Evolutionary conservation across 345 rosid genomes (phyloP).

Genomic region (Brassica juncea): DNA sequence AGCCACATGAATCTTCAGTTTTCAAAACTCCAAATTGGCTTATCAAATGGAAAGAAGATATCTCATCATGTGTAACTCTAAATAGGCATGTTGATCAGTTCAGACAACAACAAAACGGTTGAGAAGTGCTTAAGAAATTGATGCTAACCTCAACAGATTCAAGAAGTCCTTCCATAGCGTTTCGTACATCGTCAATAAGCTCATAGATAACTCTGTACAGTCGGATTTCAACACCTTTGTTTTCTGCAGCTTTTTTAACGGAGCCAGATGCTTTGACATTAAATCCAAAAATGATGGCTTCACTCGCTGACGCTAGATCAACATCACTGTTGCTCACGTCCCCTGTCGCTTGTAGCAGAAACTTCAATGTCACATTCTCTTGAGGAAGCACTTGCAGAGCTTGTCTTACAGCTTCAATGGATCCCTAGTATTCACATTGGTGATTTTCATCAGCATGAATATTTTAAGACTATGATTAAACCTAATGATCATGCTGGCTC

Average conservation of each 20-base stretch:
- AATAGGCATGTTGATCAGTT: slow-evolving; percentile 13
- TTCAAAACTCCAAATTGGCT: slow-evolving; percentile 23
- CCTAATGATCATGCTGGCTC: slow-evolving; percentile 8
- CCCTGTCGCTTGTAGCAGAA: slow-evolving; percentile 88
- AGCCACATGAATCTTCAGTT: slow-evolving; percentile 40
- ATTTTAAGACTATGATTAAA: background rate
- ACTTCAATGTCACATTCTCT: slow-evolving; percentile 85
- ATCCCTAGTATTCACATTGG: slow-evolving; percentile 64
- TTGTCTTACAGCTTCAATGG: slow-evolving; percentile 93
- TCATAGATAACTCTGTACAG: slow-evolving; percentile 90
- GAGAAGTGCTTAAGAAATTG: slow-evolving; percentile 9
- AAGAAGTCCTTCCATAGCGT: slow-evolving; percentile 98
- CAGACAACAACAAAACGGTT: slow-evolving; percentile 5
- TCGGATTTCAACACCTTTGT: slow-evolving; percentile 91
- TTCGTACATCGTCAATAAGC: slow-evolving; percentile 86
- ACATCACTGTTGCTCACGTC: slow-evolving; percentile 87
- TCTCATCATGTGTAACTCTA: slow-evolving; percentile 4
- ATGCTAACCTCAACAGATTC: slow-evolving; percentile 79
- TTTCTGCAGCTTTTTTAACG: slow-evolving; percentile 81
- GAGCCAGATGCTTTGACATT: slow-evolving; percentile 79
- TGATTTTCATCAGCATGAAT: slow-evolving; percentile 16
- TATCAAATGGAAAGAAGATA: slow-evolving; percentile 8
- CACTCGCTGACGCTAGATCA: slow-evolving; percentile 90
- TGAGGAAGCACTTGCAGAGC: slow-evolving; percentile 93
- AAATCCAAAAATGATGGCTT: slow-evolving; percentile 85